Percentiles rank a stretch among this genome's conserved stretches.
Evolutionary conservation across 345 rosid genomes (phyloP).

Genomic region (Psidium guajava): DNA sequence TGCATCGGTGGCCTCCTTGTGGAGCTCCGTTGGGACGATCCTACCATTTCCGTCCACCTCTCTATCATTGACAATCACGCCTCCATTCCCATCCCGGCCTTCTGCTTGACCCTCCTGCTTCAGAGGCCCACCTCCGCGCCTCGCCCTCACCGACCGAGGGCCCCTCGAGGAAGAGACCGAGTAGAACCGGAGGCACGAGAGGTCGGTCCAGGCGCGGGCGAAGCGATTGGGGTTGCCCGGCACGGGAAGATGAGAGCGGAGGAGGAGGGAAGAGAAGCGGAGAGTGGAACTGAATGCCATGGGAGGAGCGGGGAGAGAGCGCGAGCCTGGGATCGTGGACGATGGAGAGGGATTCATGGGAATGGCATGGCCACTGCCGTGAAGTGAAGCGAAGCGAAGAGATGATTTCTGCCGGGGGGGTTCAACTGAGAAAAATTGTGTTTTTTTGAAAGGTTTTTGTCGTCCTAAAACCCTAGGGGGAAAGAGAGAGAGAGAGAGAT

Average conservation of each 20-base stretch:
- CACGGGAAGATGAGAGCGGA: slow-evolving; percentile 24
- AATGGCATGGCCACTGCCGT: slow-evolving; percentile 3
- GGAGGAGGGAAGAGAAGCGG: slow-evolving; percentile 49
- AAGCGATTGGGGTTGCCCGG: slow-evolving; percentile 10
- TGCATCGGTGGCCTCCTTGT: slow-evolving; percentile 83
- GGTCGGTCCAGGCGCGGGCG: slow-evolving; percentile 14
- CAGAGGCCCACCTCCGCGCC: slow-evolving; percentile 11
- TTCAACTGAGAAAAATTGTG: background rate
- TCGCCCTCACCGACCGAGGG: slow-evolving; percentile 3
- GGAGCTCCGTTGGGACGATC: slow-evolving; percentile 60
- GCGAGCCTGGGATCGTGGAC: slow-evolving; percentile 1
- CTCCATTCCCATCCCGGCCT: slow-evolving; percentile 26
- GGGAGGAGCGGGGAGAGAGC: slow-evolving; percentile 13
- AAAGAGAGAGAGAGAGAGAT: background rate
- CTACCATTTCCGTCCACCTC: slow-evolving; percentile 18
- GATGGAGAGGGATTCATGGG: slow-evolving; percentile 22
- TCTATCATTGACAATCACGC: slow-evolving; percentile 23
- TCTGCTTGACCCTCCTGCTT: slow-evolving; percentile 6
- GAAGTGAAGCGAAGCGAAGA: background rate
- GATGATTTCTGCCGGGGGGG: background rate
- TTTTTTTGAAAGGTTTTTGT: background rate
- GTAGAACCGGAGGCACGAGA: slow-evolving; percentile 29
- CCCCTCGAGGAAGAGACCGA: slow-evolving; percentile 10
- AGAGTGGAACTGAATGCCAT: slow-evolving; percentile 65
- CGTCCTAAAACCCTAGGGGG: background rate